A percentile compares a stretch with the other conserved stretches of the same genome.
These are phyloP conservation scores for Elsinoe fawcettii DNA, from an alignment of 2,329 filamentous ascomycete genomes.

Conservation along the genomic window DNA sequence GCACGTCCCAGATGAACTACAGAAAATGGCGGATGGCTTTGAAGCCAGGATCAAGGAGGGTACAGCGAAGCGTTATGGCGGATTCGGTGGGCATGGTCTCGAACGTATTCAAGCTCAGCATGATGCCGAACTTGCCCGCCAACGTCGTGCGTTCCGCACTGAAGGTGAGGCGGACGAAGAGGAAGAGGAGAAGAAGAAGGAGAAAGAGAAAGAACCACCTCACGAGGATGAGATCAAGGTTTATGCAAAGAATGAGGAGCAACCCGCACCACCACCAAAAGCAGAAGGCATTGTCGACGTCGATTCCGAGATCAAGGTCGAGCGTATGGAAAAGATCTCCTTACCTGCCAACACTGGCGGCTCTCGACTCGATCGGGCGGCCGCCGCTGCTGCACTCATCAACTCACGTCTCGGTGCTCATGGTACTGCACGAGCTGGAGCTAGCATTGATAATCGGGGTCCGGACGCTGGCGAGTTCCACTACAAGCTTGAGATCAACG, in stretches of 20 bases:
- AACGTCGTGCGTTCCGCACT: slow-evolving; percentile 83
- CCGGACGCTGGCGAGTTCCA: slow-evolving; percentile 96
- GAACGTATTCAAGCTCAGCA: slow-evolving; percentile 87
- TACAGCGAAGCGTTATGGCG: slow-evolving; percentile 75
- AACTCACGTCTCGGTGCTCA: slow-evolving; percentile 83
- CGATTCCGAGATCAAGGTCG: slow-evolving; percentile 64
- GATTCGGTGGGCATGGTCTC: slow-evolving; percentile 91
- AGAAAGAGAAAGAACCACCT: slow-evolving; percentile 42
- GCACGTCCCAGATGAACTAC: slow-evolving; percentile 62
- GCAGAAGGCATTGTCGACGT: slow-evolving; percentile 50
- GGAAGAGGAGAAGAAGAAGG: slow-evolving; percentile 57
- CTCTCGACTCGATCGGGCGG: slow-evolving; percentile 58
- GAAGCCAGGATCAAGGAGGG: slow-evolving; percentile 86
- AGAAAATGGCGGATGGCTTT: slow-evolving; percentile 59
- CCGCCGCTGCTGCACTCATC: slow-evolving; percentile 84
- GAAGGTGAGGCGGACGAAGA: slow-evolving; percentile 77
- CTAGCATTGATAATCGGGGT: slow-evolving; percentile 96
- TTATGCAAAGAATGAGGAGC: slow-evolving; percentile 19
- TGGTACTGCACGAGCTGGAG: slow-evolving; percentile 76
- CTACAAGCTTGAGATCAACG: slow-evolving; percentile 96
- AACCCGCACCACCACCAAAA: slow-evolving; percentile 23
- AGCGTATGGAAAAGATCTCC: slow-evolving; percentile 56
- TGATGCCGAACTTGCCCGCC: slow-evolving; percentile 74
- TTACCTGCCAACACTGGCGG: slow-evolving; percentile 51
- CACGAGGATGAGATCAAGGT: slow-evolving; percentile 39